Base-by-base conservation (phyloP, 129 eudicot genomes). In the Heracleum sosnowskyi region DNA sequence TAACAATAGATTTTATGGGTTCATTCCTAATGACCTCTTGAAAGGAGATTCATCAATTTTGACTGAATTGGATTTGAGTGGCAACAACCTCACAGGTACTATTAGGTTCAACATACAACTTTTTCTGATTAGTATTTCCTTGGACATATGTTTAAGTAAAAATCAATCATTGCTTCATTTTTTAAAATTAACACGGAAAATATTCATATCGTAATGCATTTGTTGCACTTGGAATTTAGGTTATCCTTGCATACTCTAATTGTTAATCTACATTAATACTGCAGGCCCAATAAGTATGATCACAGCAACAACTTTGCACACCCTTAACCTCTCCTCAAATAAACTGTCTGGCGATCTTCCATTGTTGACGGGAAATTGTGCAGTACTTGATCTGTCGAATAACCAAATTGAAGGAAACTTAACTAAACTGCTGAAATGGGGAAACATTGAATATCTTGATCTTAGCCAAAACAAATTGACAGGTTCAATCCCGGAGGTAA, bases 261-360 rank as follows among this genome's bases (percentile, higher is more conserved):
- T 29, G 36, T 45, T 45, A 31, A 41, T 69, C 39, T 10, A 7
- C 47, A 79, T 31, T 33, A 57, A 77, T 82, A n/a, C 35, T 83
- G 63, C 92, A 94, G 98, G 98, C 64, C 83, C 96, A 24, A 82
- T 94, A 36, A 87, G 96, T 64, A 88, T 94, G 91, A 91, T 94
- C 37, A 88, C 93, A 51, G 86, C 97, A 40, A 85, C 93, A 49
- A 89, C 95, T 3, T 81, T 96, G 62, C 88, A 72, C 62, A 76
- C 79, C 26, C 97, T 96, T 69, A 96, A 96, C 81, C 82, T 96
- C 76, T 96, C 99, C 39, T 82, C 89, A 60, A 96, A 96, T 55
- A 82, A 77, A 46, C 91, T 96, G 64, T 88, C 96, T 12, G 97
- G 97, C 24, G 97, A 96, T 69, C 97, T 96, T 80, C 99, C 99